A percentile compares a stretch with the other conserved stretches of the same genome.
These are phyloP conservation scores for Euphorbia tirucalli DNA, from an alignment of 345 rosid species.

Conservation along the genomic window DNA sequence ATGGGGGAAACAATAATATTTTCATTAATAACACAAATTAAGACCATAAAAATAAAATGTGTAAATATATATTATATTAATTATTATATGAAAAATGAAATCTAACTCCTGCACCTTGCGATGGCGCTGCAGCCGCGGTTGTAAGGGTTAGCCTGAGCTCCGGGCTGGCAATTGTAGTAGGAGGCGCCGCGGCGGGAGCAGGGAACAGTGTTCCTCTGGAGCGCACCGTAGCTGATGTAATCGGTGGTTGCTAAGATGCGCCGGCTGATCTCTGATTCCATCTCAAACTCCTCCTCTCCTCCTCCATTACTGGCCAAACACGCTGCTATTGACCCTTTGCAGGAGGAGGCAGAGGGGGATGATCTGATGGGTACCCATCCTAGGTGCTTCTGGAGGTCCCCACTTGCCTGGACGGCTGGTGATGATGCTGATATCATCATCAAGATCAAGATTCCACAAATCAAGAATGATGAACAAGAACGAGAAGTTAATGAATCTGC, in stretches of 20 bases:
- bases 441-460: constrained; percentile 38
- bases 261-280: constrained; percentile 78
- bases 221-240: constrained; percentile 91
- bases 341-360: no score
- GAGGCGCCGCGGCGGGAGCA: constrained; percentile 94
- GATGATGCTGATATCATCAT: constrained; percentile 16
- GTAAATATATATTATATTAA: not conserved
- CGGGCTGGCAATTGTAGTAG: constrained; percentile 83
- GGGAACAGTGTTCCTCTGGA: constrained; percentile 84
- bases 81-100: not conserved
- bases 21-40: constrained; percentile 14
- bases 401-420: constrained; percentile 42
- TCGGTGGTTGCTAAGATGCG: constrained; percentile 70
- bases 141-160: constrained; percentile 84
- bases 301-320: constrained; percentile 24
- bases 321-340: no score
- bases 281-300: constrained; percentile 69
- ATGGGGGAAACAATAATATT: constrained; percentile 2
- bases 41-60: not conserved
- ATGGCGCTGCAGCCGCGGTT: constrained; percentile 81
- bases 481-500: no score
- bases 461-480: constrained; percentile 19
- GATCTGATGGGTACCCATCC: constrained; percentile 46
- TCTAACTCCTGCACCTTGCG: constrained; percentile 68
- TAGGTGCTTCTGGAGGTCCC: constrained; percentile 34